Base-by-base conservation (phyloP, 306 rosid species). In the Quercus robur region DNA sequence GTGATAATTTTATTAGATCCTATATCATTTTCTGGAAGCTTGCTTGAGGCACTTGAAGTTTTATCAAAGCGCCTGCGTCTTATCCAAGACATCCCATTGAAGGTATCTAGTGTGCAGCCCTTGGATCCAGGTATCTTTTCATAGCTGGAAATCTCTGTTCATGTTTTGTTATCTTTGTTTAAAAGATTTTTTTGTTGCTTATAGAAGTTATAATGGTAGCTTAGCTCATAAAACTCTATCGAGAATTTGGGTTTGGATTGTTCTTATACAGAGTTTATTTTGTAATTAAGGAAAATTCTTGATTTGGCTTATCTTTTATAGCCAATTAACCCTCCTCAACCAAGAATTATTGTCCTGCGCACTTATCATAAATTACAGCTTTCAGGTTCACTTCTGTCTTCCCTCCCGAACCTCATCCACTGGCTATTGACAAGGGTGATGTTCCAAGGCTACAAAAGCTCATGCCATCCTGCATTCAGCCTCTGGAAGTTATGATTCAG, bases 401-500 rank as follows among this genome's bases (percentile, higher is more conserved):
- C 78, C 99, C 99, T 73, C 98, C 98, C 14, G 94, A 87, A 77
- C 94, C 98, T 74, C 95, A 91, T 80, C 86, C 82, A 52, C 89
- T 93, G 67, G 99, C 98, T 38, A 84, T 77, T 75, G 97, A 89
- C 78, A 91, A 89, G 76, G 72, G 77, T 56, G 81, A 81, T 74
- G 89, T 73, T 76, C 33, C 68, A 71, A 84, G 85, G 82, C 82
- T 81, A 78, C 78, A 75, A 41, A 89, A 78, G 76, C 54, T 81
- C 51, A 83, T 87, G 55, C 90, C 97, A 23, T 91, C 97, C 62
- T 93, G 97, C 90, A 86, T 91, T 80, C 91, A 83, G 77, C 94
- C 98, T 19, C 85, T 95, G 75, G 96, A 95, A 87, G 92, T 91
- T 78, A 86, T 95, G 98, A 90, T 95, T 86, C 99, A 93, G 99